A percentile compares a stretch with the other conserved stretches of the same genome.
Conservation (phyloP, 148 eudicot species). For the Persicaria tinctoria region DNA sequence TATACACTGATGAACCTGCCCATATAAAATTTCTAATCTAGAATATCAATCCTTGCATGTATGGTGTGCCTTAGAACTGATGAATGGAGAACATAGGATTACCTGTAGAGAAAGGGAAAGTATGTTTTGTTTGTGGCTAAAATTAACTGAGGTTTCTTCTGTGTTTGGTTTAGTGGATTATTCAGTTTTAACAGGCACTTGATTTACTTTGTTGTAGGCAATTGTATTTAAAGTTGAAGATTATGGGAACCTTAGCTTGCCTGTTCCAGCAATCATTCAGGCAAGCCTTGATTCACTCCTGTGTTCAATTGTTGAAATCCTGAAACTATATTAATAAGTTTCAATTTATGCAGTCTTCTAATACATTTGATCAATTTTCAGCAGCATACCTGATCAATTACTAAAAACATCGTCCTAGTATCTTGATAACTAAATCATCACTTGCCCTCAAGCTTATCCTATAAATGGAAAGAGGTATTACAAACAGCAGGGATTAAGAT, state of each 20-base stretch:
- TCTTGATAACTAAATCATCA: too few relatives aligned
- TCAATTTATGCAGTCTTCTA: too few relatives aligned
- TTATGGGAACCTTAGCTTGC: conserved; percentile 62
- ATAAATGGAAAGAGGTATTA: too few relatives aligned
- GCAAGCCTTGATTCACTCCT: conserved; percentile 23
- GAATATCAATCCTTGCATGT: neutral
- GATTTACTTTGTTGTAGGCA: conserved; percentile 41
- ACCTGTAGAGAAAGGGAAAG: too few relatives aligned
- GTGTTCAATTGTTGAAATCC: neutral
- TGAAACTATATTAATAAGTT: too few relatives aligned
- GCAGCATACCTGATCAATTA: too few relatives aligned
- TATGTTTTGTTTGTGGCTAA: neutral
- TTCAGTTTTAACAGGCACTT: conserved; percentile 1
- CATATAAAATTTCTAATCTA: neutral
- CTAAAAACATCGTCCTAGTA: too few relatives aligned
- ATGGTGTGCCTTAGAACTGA: neutral
- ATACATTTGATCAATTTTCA: too few relatives aligned
- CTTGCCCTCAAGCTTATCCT: too few relatives aligned
- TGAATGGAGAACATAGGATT: neutral
- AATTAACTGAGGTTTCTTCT: neutral
- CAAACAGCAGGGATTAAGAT: too few relatives aligned
- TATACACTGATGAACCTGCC: neutral
- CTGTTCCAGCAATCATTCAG: conserved; percentile 92
- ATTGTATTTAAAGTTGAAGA: conserved; percentile 63
- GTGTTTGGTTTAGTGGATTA: neutral